Evolutionary conservation across 2,329 filamentous ascomycete genomes (phyloP).

Genomic region (Sporothrix brunneoviolacea): DNA sequence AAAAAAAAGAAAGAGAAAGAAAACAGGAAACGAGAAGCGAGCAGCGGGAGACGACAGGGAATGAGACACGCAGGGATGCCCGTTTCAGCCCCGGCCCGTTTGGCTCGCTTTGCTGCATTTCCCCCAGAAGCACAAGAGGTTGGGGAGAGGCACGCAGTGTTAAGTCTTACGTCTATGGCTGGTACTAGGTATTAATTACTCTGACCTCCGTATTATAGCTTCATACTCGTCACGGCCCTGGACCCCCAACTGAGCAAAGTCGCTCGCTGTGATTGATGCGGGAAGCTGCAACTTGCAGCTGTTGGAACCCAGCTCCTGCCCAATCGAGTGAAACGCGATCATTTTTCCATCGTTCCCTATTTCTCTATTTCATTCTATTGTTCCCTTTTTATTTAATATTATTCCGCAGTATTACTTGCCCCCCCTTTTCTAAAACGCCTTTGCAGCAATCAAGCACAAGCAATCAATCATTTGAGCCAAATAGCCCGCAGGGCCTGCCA

Average conservation of each 20-base stretch:
- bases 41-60: too few species aligned
- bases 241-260: too few species aligned
- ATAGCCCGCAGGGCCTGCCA: neutral
- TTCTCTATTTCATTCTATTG: neutral
- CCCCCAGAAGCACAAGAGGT: neutral
- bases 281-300: too few species aligned
- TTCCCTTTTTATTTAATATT: neutral
- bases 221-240: too few species aligned
- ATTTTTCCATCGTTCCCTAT: neutral
- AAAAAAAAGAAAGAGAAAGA: too few species aligned
- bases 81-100: slow-evolving; percentile 6
- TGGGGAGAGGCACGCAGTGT: neutral
- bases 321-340: too few species aligned
- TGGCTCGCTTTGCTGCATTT: neutral
- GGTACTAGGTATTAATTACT: too few species aligned
- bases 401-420: neutral
- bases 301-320: neutral
- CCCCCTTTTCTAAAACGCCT: neutral
- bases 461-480: neutral
- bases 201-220: too few species aligned
- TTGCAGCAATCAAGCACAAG: neutral
- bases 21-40: too few species aligned
- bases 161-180: neutral
- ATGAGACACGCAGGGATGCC: slow-evolving; percentile 9
- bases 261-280: too few species aligned